Evolutionary conservation across 1,284 basidiomycete genomes (phyloP), one percentile per base, ranked within the genome.

Genomic region (Ustilago shanxiensis): DNA sequence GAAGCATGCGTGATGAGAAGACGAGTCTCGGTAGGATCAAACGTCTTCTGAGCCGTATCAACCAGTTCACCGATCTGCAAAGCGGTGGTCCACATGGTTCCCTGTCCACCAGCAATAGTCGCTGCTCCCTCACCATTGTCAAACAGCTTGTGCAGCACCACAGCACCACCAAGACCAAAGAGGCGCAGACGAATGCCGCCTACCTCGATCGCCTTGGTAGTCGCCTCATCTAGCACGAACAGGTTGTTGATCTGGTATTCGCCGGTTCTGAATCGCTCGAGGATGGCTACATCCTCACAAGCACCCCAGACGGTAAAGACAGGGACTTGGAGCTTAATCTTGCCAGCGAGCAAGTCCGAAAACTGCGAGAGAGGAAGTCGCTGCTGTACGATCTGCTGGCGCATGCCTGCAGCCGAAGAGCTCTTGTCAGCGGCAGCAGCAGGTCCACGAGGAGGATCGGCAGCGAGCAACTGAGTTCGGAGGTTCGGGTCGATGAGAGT

Each of bases 81-180:
- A 6, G 95, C 93, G 0, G 96, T 99, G 0, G 95, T 94, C 97
- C 97, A 99, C 92, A 98, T 98, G 24, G 95, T 98, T 29, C 97
- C 97, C 84, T 95, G 93, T 1, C 94, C 96, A 50, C 97, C 97
- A 0, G 97, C 96, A 76, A 99, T 98, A 13, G 96, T 98, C 2
- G 94, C 95, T 54, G 89, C 91, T 1, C 95, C 96, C 60, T 96
- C 94, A 1, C 97, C 94, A 77, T 95, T 95, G 89, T 97, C 93
- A 86, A 98, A 99, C 88, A 99, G 91, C 88, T 98, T 98, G 89
- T 98, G 95, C 26, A 92, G 91, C 11, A 98, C 95, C 47, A 98
- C 90, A 6, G 96, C 96, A 66, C 97, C 97, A 8, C 97, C 97
- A 33, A 99, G 89, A 53, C 96, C 97, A 39, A 99, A 91, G 52